Evolutionary conservation across 73 alveolate species (phyloP), one percentile per base, ranked within the genome.

Genomic region (Paramecium sexaurelia): DNA sequence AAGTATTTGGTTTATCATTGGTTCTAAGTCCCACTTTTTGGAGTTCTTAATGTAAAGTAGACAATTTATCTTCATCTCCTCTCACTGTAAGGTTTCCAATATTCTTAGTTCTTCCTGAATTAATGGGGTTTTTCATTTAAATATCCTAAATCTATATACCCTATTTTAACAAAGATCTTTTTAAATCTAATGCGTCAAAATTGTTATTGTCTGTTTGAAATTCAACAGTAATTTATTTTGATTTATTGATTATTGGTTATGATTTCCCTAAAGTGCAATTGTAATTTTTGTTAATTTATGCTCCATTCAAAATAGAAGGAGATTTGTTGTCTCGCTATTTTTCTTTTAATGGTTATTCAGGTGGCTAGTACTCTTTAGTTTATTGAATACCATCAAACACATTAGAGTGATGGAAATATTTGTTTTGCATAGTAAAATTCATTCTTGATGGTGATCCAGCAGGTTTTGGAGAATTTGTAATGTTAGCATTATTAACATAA

Each of bases 381-480:
- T 73, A 36, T 73, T 39, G 32, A 11, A 15, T 3, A 1, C 87
- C 87, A 36, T 73, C 87, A 32, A 73, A 73, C 32, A 73, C 7
- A 73, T 73, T 73, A 15, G 87, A 73, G 7, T 33, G 57, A 73
- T 39, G 66, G 7, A 73, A 73, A 39, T 73, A 73, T 73, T 73
- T 73, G 35, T 27, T 33, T 17, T 73, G 17, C 87, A 73, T 73
- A 0, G 33, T 39, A 73, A 36, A 73, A 73, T 73, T 73, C 36
- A 73, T 73, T 73, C 87, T 73, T 36, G 87, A 73, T 11, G 66
- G 55, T 15, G 66, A 33, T 73, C 66, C 66, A 33, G 55, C 57
- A 27, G 87, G 55, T 73, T 36, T 36, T 33, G 87, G 66, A 36
- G 55, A 33, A 22, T 73, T 36, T 9, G 17, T 33, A 10, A 20